Evolutionary conservation across 805 yeast species (phyloP).

Genomic region (Suhomyces tanzawaensis): DNA sequence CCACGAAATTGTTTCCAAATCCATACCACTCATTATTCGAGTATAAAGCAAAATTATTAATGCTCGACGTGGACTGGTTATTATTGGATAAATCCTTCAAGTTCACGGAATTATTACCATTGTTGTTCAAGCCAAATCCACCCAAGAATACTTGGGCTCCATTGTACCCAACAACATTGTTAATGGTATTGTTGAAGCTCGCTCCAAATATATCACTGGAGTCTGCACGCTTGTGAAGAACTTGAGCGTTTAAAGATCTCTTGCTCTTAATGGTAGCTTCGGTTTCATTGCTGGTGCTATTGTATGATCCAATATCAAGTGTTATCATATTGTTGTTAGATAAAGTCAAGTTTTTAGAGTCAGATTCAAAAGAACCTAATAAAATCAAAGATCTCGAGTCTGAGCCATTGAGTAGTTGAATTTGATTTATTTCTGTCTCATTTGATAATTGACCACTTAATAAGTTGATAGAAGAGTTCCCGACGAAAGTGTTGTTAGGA

Average conservation of each 20-base stretch:
- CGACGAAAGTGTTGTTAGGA: conserved; percentile 35
- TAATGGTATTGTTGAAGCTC: conserved; percentile 28
- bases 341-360: conserved; percentile 26
- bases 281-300: conserved; percentile 31
- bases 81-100: conserved; percentile 26
- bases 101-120: conserved; percentile 25
- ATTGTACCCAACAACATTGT: conserved; percentile 18
- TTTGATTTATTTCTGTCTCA: conserved; percentile 34
- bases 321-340: conserved; percentile 28
- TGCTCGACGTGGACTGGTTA: conserved; percentile 20
- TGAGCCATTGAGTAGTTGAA: conserved; percentile 19
- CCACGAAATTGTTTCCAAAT: conserved; percentile 34
- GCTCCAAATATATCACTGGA: conserved; percentile 23
- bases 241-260: conserved; percentile 1
- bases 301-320: conserved; percentile 27
- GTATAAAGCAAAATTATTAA: conserved; percentile 37
- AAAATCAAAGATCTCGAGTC: conserved; percentile 39
- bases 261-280: conserved; percentile 12
- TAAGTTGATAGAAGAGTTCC: conserved; percentile 38
- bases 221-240: conserved; percentile 18
- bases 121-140: conserved; percentile 25
- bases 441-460: conserved; percentile 29
- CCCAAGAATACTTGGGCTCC: conserved; percentile 31
- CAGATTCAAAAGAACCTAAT: conserved; percentile 46
- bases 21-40: conserved; percentile 38